Conservation (phyloP, 371 early-diverging fungal genomes). For the Syncephalis plumigaleata region DNA sequence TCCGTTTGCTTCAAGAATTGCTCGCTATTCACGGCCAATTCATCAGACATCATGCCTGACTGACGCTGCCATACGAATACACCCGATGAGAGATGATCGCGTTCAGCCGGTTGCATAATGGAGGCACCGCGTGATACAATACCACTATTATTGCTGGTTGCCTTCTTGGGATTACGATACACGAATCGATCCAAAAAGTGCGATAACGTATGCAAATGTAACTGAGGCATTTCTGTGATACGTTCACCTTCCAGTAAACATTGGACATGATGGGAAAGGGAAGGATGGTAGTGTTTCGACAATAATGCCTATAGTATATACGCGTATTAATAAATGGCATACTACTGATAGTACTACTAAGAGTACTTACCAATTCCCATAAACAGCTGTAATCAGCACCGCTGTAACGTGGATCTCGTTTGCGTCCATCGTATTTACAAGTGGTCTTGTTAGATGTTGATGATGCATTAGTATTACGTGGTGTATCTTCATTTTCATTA, state of each 20-base stretch:
- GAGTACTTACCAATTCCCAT: conserved; percentile 65
- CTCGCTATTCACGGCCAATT: conserved; percentile 33
- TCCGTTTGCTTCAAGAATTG: conserved; percentile 35
- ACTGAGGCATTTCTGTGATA: conserved; percentile 58
- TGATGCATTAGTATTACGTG: conserved; percentile 8
- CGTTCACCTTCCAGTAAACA: conserved; percentile 48
- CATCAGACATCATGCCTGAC: conserved; percentile 9
- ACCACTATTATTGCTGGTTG: conserved; percentile 5
- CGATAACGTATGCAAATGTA: conserved; percentile 76
- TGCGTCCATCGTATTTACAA: conserved; percentile 54
- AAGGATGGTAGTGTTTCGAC: conserved; percentile 77
- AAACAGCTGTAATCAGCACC: conserved; percentile 65
- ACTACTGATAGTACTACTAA: conserved; percentile 1
- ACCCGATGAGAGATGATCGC: conserved; percentile 4
- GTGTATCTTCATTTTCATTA: conserved; percentile 3
- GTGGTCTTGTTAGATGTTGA: too few relatives aligned
- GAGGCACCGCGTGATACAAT: conserved; percentile 20
- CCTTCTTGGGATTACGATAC: conserved; percentile 83
- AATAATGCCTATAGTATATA: conserved; percentile 19
- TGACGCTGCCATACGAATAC: conserved; percentile 17
- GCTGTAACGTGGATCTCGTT: conserved; percentile 75
- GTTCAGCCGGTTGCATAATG: conserved; percentile 37
- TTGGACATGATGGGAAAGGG: conserved; percentile 61
- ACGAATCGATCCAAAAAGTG: conserved; percentile 93
- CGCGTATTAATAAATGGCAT: too few relatives aligned